Base-by-base conservation (phyloP, 495 filamentous ascomycete species). In the Neurospora sp. region DNA sequence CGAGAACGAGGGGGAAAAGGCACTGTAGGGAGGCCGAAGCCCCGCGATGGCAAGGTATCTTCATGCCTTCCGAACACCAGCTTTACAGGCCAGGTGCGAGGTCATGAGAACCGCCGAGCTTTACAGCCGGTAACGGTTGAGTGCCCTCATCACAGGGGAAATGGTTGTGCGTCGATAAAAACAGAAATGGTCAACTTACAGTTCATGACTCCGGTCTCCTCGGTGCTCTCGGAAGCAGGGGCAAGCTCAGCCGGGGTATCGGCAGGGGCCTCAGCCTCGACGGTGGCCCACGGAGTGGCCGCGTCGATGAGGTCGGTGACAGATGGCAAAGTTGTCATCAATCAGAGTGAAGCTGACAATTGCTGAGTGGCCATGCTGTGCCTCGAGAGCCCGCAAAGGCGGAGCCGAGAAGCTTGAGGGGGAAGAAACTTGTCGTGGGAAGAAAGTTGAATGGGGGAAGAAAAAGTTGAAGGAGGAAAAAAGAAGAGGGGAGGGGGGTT, bases 221-320 rank as follows among this genome's bases (percentile, higher is more conserved):
- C 35, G 35, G 4, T 35, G 35, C 35, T 35, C 4, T 35, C 35
- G 35, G 35, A 35, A 35, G 35, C 35, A 35, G 35, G 35, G 35
- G 35, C 35, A 35, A 35, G 4, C 54, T 66, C 54, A 16, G 54
- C 81, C 76, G 75, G 75, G 38, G 76, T 77, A 71, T 82, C 78
- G 71, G 82, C 83, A 71, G 85, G 83, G 31, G 87, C 86, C 78
- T 89, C 87, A 71, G 87, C 87, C 80, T 88, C 85, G 76, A 82
- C 86, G 71, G 83, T 82, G 73, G 79, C 80, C 86, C 86, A 89
- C 77, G 88, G 87, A 80, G 82, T 80, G 71, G 84, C 86, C 69
- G 86, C 87, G 80, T 87, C 85, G 77, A 87, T 78, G 76, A 88
- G 80, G 80, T 88, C 86, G 72, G 79, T 81, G 72, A 86, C 82